These are phyloP conservation scores for Diaporthe sp. DNA, from an alignment of 2,329 filamentous ascomycete genomes.

Conservation along the genomic window DNA sequence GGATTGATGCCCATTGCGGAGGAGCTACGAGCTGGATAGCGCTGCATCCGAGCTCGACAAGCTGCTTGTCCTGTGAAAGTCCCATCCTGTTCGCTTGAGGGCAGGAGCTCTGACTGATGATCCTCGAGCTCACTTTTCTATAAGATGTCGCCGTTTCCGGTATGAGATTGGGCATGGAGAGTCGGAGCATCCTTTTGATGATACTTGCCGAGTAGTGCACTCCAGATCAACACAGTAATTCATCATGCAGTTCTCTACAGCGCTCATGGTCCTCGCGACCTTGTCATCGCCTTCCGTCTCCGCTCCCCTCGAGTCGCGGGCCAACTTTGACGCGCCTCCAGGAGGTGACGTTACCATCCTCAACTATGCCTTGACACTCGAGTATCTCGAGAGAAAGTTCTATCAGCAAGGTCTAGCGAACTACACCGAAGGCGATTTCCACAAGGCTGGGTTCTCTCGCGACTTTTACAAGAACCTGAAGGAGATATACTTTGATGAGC, in stretches of 20 bases:
- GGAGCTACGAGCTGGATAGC: not conserved
- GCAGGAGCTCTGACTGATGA: not conserved
- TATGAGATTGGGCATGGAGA: not conserved
- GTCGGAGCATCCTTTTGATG: not conserved
- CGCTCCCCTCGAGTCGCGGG: conserved; percentile 7
- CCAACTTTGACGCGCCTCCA: conserved; percentile 43
- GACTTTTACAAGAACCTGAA: conserved; percentile 71
- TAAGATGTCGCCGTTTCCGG: not conserved
- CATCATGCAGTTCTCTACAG: conserved; percentile 22
- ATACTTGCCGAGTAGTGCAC: not conserved
- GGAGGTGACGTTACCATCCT: conserved; percentile 53
- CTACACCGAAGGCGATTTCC: conserved; percentile 56
- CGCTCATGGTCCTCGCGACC: conserved; percentile 12
- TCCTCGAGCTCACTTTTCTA: not conserved
- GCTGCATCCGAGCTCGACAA: not conserved
- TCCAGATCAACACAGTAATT: not conserved
- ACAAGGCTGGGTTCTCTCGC: conserved; percentile 40
- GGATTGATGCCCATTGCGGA: not conserved
- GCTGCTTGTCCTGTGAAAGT: not conserved
- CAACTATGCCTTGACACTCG: conserved; percentile 64
- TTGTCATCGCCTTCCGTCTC: conserved; percentile 1
- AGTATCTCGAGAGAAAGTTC: conserved; percentile 73
- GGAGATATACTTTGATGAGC: conserved; percentile 70
- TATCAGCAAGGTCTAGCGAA: conserved; percentile 72
- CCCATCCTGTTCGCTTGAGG: not conserved